A percentile compares a stretch with the other conserved stretches of the same genome.
phyloP scores from a whole-genome alignment of 2,329 filamentous ascomycete genomes.

The Thermochaetoides dissita region DNA sequence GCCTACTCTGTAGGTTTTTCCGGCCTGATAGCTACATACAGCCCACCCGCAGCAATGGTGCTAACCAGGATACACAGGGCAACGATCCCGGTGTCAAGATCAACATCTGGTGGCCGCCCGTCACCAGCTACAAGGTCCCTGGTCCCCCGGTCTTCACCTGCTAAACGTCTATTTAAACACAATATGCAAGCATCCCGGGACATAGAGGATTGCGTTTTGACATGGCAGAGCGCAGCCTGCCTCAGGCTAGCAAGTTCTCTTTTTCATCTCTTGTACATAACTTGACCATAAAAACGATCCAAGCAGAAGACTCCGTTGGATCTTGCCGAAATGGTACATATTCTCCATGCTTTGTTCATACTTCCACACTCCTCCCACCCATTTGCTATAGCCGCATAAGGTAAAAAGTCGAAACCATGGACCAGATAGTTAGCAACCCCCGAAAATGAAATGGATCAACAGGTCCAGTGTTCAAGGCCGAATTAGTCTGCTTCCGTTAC shows the following conservation, averaged over 20 bases:
- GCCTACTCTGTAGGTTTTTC: conserved; percentile 12
- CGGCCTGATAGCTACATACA: too few species aligned
- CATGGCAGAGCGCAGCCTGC: neutral
- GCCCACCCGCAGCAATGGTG: too few species aligned
- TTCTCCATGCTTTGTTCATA: neutral
- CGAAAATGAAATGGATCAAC: too few species aligned
- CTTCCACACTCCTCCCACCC: neutral
- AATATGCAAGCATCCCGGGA: too few species aligned
- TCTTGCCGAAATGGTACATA: too few species aligned
- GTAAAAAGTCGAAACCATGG: too few species aligned
- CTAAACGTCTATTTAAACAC: conserved; percentile 3
- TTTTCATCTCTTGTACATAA: neutral
- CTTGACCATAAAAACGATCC: neutral
- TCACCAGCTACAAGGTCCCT: conserved; percentile 14
- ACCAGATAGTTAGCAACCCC: too few species aligned
- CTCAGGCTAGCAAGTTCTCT: neutral
- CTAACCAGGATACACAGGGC: conserved; percentile 8
- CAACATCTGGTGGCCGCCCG: conserved; percentile 15
- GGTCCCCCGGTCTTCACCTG: conserved; percentile 15
- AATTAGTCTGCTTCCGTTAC: conserved; percentile 7
- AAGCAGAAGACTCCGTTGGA: neutral
- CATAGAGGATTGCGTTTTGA: neutral
- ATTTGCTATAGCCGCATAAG: too few species aligned
- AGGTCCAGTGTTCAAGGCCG: too few species aligned
- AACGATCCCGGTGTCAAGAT: conserved; percentile 15